phyloP scores from a whole-genome alignment of 352 stramenopile genomes.

The Globisporangium abappressorium region DNA sequence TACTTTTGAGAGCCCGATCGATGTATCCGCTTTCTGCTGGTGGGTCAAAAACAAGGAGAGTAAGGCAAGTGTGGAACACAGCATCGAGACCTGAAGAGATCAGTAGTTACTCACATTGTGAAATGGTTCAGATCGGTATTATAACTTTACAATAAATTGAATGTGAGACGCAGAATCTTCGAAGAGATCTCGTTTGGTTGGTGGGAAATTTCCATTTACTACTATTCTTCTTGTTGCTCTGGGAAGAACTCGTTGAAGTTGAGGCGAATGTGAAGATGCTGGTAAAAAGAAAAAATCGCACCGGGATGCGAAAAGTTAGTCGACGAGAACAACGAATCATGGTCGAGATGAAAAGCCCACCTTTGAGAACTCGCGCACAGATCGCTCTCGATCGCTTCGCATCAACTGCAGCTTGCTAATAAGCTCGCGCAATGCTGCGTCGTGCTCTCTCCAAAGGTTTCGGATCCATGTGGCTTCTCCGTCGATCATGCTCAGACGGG shows the following conservation, averaged over 20 bases:
- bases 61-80: neutral
- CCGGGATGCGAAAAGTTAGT: neutral
- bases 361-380: slow-evolving; percentile 39
- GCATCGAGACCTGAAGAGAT: neutral
- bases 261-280: slow-evolving; percentile 58
- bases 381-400: slow-evolving; percentile 21
- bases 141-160: slow-evolving; percentile 9
- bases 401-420: slow-evolving; percentile 26
- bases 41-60: neutral
- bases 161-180: neutral
- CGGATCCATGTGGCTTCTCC: slow-evolving; percentile 2
- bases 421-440: slow-evolving; percentile 23
- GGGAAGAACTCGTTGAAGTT: slow-evolving; percentile 56
- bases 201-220: neutral
- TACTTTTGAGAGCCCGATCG: slow-evolving; percentile 53
- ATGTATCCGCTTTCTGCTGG: neutral
- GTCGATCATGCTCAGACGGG: slow-evolving; percentile 1
- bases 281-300: slow-evolving; percentile 4
- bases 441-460: slow-evolving; percentile 26
- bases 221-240: neutral
- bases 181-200: neutral
- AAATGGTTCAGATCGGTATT: neutral
- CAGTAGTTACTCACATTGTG: neutral
- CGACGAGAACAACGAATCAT: slow-evolving; percentile 7
- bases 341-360: slow-evolving; percentile 18